Conservation (phyloP, 2,329 filamentous ascomycete genomes). For the Lecanicillium sp. region DNA sequence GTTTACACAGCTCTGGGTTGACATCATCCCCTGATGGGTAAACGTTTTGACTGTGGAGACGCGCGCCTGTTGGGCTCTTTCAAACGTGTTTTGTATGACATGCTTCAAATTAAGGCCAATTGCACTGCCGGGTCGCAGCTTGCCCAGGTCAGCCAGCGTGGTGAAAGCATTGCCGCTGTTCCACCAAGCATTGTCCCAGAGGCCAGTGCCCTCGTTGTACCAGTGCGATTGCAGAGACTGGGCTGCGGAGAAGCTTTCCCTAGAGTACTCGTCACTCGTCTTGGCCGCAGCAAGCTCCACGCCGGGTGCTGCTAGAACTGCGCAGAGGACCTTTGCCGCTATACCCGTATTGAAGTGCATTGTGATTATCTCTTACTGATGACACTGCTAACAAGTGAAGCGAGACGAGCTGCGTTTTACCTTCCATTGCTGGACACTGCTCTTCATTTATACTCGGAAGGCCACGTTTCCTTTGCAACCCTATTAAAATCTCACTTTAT, state of each 20-base stretch:
- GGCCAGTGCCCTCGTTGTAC: slow-evolving; percentile 51
- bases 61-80: slow-evolving; percentile 31
- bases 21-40: slow-evolving; percentile 23
- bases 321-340: not conserved
- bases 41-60: slow-evolving; percentile 29
- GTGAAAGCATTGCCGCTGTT: slow-evolving; percentile 62
- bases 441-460: no score
- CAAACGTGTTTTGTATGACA: slow-evolving; percentile 35
- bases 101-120: slow-evolving; percentile 29
- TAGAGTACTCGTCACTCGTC: slow-evolving; percentile 2
- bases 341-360: no score
- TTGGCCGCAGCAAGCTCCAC: not conserved
- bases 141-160: slow-evolving; percentile 46
- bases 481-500: no score
- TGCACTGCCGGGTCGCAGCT: slow-evolving; percentile 23
- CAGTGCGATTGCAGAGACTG: slow-evolving; percentile 25
- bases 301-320: not conserved
- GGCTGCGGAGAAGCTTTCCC: not conserved
- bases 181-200: slow-evolving; percentile 66
- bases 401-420: no score
- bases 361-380: no score
- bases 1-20: slow-evolving; percentile 27
- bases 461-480: no score
- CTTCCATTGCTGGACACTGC: no score
- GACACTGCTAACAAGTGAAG: no score